phyloP scores from a whole-genome alignment of 208 protist genomes.

The Novymonas esmeraldas region DNA sequence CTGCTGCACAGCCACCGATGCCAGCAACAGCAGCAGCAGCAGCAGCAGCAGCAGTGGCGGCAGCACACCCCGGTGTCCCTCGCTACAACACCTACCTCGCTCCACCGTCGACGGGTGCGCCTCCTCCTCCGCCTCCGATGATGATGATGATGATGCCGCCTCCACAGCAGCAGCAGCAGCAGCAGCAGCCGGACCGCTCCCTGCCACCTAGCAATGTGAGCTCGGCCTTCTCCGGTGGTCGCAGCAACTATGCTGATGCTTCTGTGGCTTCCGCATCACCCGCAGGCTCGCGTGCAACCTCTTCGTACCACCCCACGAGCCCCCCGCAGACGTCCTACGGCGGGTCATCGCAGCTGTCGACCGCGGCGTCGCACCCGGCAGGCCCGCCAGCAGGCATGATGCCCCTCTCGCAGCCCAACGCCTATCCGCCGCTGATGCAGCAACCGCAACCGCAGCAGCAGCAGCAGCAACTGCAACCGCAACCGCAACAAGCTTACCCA shows the following conservation, averaged over 20 bases:
- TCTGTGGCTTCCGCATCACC: neutral
- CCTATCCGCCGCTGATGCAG: neutral
- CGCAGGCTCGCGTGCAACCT: neutral
- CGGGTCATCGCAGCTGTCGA: neutral
- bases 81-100: too few species aligned
- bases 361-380: neutral
- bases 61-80: too few species aligned
- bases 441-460: neutral
- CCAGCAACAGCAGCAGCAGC: conserved; percentile 9
- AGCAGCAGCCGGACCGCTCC: neutral
- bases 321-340: neutral
- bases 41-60: conserved; percentile 9
- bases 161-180: neutral
- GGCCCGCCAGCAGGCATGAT: neutral
- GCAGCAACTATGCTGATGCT: neutral
- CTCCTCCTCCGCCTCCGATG: too few species aligned
- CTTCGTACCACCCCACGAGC: neutral
- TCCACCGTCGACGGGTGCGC: too few species aligned
- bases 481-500: neutral
- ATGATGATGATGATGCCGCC: too few species aligned
- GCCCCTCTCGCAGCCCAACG: neutral
- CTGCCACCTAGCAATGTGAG: too few species aligned
- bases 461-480: conserved; percentile 3
- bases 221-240: neutral
- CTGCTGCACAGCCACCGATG: too few species aligned